Evolutionary conservation across 2,329 filamentous ascomycete species (phyloP).

Genomic region (Emmonsiellopsis sp.): DNA sequence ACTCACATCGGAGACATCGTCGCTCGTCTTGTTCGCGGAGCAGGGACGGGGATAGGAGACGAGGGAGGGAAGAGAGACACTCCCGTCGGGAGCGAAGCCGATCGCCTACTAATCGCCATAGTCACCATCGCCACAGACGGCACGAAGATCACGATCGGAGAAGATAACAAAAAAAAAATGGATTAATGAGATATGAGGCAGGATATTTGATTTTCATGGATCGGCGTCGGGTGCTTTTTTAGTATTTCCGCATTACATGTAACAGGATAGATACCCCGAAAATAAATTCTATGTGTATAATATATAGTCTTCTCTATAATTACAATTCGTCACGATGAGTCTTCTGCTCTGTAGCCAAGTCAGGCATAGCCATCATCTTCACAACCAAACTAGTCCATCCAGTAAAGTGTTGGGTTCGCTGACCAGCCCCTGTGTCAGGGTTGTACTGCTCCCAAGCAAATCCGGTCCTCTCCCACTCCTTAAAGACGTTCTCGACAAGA

Average conservation of each 20-base stretch:
- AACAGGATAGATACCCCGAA: background rate
- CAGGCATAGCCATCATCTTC: slow-evolving; percentile 93
- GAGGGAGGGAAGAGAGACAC: slow-evolving; percentile 17
- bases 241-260: background rate
- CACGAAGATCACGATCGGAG: slow-evolving; percentile 17
- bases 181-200: slow-evolving; percentile 5
- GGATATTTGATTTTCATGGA: background rate
- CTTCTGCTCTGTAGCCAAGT: slow-evolving; percentile 38
- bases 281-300: slow-evolving; percentile 8
- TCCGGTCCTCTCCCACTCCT: slow-evolving; percentile 79
- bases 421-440: slow-evolving; percentile 83
- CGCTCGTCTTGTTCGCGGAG: slow-evolving; percentile 22
- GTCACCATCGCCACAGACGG: slow-evolving; percentile 19
- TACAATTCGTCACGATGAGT: slow-evolving; percentile 43
- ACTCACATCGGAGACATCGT: slow-evolving; percentile 13
- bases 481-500: slow-evolving; percentile 79
- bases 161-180: slow-evolving; percentile 1
- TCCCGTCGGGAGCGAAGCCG: slow-evolving; percentile 17
- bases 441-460: slow-evolving; percentile 99
- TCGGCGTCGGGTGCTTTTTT: background rate
- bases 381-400: slow-evolving; percentile 98
- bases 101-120: slow-evolving; percentile 17
- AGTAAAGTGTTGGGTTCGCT: slow-evolving; percentile 94
- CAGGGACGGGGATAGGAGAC: slow-evolving; percentile 18
- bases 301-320: slow-evolving; percentile 4